Evolutionary conservation across 2,329 filamentous ascomycete species (phyloP).

Genomic region (Diatrype stigma): DNA sequence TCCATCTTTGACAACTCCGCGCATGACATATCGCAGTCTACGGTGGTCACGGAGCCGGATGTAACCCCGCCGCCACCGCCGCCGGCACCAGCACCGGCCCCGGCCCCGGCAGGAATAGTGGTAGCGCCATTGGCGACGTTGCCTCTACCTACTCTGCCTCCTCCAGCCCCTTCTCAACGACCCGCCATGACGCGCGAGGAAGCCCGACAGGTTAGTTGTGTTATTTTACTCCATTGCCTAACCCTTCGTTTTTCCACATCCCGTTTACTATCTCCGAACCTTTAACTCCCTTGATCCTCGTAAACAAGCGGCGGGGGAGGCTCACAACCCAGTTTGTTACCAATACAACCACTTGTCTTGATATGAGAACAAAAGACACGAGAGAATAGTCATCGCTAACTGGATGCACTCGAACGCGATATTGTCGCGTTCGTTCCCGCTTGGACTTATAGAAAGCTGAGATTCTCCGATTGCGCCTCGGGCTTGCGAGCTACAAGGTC

Average conservation of each 20-base stretch:
- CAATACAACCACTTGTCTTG: no score
- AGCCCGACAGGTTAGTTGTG: slow-evolving; percentile 42
- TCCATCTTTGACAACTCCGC: slow-evolving; percentile 48
- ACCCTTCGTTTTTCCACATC: no score
- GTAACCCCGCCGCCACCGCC: no score
- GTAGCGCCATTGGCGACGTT: slow-evolving; percentile 12
- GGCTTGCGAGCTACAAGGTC: slow-evolving; percentile 71
- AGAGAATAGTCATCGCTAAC: no score
- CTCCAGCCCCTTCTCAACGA: slow-evolving; percentile 12
- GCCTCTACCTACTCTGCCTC: background rate
- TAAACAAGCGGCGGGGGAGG: no score
- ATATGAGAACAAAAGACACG: no score
- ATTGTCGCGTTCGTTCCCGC: no score
- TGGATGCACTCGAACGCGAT: no score
- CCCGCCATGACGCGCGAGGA: slow-evolving; percentile 45
- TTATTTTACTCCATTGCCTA: background rate
- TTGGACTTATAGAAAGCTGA: slow-evolving; percentile 58
- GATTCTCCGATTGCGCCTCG: slow-evolving; percentile 63
- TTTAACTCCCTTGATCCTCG: no score
- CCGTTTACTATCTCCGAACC: no score
- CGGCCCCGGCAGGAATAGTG: background rate
- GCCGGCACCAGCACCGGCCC: no score
- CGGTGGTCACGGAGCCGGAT: slow-evolving; percentile 47
- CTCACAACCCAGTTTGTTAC: no score
- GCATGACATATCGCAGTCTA: slow-evolving; percentile 45